Evolutionary conservation across 2,329 filamentous ascomycete species (phyloP), one percentile per base, ranked within the genome.

Genomic region (Nemania sp.): DNA sequence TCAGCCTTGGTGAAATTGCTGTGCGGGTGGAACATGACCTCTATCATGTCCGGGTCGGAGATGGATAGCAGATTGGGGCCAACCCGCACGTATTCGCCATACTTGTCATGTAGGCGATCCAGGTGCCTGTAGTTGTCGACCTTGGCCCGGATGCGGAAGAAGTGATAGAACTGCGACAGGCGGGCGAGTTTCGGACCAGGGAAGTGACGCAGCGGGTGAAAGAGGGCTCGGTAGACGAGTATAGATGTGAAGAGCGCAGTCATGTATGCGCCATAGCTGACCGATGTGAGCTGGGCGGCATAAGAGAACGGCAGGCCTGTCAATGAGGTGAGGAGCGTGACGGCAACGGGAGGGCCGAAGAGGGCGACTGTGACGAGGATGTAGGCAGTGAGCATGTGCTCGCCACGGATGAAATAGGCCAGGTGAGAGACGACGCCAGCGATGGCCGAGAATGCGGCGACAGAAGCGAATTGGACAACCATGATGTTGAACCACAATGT

Each of bases 11-110:
- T 46, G 20, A 60, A 63, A n/a, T 61, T 53, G 25, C 57, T 63
- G 32, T 63, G 57, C n/a, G 60, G 52, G 29, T 60, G 51, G 32
- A 59, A 62, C 10, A 66, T 62, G 12, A 54, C 21, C 37, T 61
- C 60, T 20, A 65, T 52, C 32, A 66, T 32, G 10, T 59, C 63
- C 2, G 65, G 62, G 43, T 66, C 62, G 15, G 62, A 43, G 32
- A 66, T 62, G 17, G 65, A 65, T 4, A 66, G 49, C 12, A 65
- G 35, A 40, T 65, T 63, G 5, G 65, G 65, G 5, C 62, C 65
- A 39, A 53, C 62, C 17, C 65, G 59, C 43, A 66, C 62, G 20
- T 65, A 65, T 39, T 63, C 57, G 35, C 65, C 65, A 39, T 63
- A 65, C 47, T 66, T 21, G 7, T 46, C 11, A 13, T 65, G 64